Base-by-base conservation (phyloP, 2,329 filamentous ascomycete species). In the Xylariaceae sp. region DNA sequence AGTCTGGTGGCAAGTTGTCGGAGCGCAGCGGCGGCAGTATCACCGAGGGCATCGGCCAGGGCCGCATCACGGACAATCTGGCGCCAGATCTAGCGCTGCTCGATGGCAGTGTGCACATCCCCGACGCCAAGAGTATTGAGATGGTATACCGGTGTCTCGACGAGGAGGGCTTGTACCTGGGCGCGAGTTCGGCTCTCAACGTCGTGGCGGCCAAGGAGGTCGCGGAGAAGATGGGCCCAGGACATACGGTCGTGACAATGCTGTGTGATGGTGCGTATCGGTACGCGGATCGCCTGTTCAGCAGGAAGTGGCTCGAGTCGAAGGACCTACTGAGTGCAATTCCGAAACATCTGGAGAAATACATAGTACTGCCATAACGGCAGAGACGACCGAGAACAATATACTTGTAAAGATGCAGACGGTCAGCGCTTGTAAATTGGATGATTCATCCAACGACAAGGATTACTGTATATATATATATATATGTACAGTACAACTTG, bases 141-240 rank as follows among this genome's bases (percentile, higher is more conserved):
- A 97, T 96, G 93, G 89, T 98, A 34, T 98, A 97, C 71, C 76
- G 91, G 50, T 95, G 91, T 61, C 72, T 98, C 49, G 90, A 97
- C 58, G 89, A 97, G 67, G 93, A 98, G 64, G 93, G 93, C 2
- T 69, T 98, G 38, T 98, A 98, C 64, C 76, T 98, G 2, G 93
- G 93, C 48, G 93, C 93, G 29, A 95, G 89, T 68, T 95, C 88
- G 18, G 87, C 88, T 44, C 72, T 98, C 57, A 98, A 98, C 62
- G 93, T 98, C 12, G 93, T 91, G 6, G 93, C 93, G 1, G 93
- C 93, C 13, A 89, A 91, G 69, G 88, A 97, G 67, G 85, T 96
- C 22, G 93, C 93, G 1, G 82, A 93, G 74, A 88, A 87, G 68
- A 69, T 98, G 47, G 93, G 93, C 24, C 84, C 81, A 53, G 90